Evolutionary conservation across 2,329 filamentous ascomycete species (phyloP).

Genomic region (Alternaria sp.): DNA sequence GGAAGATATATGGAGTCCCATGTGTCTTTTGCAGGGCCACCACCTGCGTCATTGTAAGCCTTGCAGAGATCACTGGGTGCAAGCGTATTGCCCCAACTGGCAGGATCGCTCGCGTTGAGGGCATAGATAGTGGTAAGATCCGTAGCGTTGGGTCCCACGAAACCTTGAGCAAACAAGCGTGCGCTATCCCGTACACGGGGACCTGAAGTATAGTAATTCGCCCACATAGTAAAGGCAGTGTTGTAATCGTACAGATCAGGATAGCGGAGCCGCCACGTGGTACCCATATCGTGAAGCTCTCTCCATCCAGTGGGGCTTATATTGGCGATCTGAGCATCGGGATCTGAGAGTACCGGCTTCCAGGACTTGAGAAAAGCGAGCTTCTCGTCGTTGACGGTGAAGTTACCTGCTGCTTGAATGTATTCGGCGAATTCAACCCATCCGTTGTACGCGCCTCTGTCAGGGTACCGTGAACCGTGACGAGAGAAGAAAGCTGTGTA

Average conservation of each 20-base stretch:
- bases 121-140: constrained; percentile 65
- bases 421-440: constrained; percentile 59
- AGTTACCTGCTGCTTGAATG: constrained; percentile 60
- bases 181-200: constrained; percentile 70
- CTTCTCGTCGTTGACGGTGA: constrained; percentile 60
- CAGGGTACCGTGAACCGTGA: constrained; percentile 71
- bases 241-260: constrained; percentile 61
- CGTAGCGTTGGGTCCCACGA: constrained; percentile 65
- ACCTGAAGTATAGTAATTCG: constrained; percentile 66
- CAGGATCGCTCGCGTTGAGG: constrained; percentile 65
- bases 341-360: constrained; percentile 66
- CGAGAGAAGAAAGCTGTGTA: constrained; percentile 62
- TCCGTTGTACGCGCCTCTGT: constrained; percentile 65
- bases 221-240: constrained; percentile 67
- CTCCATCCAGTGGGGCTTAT: constrained; percentile 70
- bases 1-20: constrained; percentile 65
- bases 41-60: constrained; percentile 64
- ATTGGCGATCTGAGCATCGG: constrained; percentile 65
- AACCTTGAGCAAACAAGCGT: constrained; percentile 68
- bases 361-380: constrained; percentile 68
- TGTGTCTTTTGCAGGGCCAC: constrained; percentile 55
- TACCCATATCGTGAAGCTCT: constrained; percentile 67
- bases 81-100: constrained; percentile 68
- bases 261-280: constrained; percentile 57
- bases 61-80: constrained; percentile 71